Evolutionary conservation across 176 grass and related monocot genomes (phyloP).

Genomic region (Phragmites australis): DNA sequence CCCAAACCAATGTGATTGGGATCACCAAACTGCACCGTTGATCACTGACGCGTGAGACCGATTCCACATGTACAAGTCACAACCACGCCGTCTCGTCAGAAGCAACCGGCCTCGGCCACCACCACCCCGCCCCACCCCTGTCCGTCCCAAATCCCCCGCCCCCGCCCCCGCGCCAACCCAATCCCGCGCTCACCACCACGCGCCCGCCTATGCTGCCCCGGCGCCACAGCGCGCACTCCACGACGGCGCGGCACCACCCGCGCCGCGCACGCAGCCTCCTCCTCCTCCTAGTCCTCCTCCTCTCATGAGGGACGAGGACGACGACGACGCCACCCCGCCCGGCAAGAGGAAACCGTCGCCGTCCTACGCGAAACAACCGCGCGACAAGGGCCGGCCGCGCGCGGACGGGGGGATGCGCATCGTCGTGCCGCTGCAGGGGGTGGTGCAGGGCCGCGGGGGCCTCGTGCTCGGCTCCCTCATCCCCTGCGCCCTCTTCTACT

Average conservation of each 20-base stretch:
- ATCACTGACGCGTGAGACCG: too few relatives aligned
- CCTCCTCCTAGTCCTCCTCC: too few relatives aligned
- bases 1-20: too few relatives aligned
- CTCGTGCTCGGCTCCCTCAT: conserved; percentile 93
- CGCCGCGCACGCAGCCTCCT: not conserved
- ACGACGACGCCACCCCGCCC: conserved; percentile 4
- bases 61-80: too few relatives aligned
- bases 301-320: conserved; percentile 39
- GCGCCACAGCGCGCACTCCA: not conserved
- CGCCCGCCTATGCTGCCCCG: conserved; percentile 13
- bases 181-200: not conserved
- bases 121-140: not conserved
- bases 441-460: conserved; percentile 91
- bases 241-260: not conserved
- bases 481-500: conserved; percentile 99
- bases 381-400: conserved; percentile 11
- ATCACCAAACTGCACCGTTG: too few relatives aligned
- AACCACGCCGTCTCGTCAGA: too few relatives aligned
- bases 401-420: conserved; percentile 88
- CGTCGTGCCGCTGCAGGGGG: conserved; percentile 86
- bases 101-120: too few relatives aligned
- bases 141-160: conserved; percentile 39
- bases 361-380: too few relatives aligned
- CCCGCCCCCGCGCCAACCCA: conserved; percentile 40
- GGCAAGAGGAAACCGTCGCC: not conserved